These are phyloP conservation scores for Euphorbia pulcherrima DNA, from an alignment of 345 rosid genomes.

Conservation along the genomic window DNA sequence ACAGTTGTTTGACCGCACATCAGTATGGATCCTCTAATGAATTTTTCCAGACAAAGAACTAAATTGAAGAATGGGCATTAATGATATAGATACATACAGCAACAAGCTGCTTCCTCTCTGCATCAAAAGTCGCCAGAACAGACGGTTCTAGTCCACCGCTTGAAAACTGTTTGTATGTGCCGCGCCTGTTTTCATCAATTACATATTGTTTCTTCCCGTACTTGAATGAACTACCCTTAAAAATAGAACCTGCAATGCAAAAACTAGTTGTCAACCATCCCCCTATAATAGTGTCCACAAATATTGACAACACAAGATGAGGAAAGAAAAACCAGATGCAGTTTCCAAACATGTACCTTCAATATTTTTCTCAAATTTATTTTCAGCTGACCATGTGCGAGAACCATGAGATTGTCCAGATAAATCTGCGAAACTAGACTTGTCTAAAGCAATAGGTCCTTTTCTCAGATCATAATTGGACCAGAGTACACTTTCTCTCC, in stretches of 20 bases:
- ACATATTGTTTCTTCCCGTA: slow-evolving; percentile 14
- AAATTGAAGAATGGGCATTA: slow-evolving; percentile 14
- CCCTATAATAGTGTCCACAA: neutral
- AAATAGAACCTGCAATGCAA: slow-evolving; percentile 17
- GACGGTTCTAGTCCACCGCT: slow-evolving; percentile 22
- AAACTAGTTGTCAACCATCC: slow-evolving; percentile 8
- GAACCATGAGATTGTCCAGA: slow-evolving; percentile 29
- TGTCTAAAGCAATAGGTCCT: slow-evolving; percentile 22
- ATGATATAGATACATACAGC: slow-evolving; percentile 29
- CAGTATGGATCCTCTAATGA: neutral
- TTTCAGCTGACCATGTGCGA: slow-evolving; percentile 28
- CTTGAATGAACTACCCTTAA: slow-evolving; percentile 18
- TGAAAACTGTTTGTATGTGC: slow-evolving; percentile 22
- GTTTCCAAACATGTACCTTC: slow-evolving; percentile 23
- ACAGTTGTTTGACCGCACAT: neutral
- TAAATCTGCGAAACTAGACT: slow-evolving; percentile 32
- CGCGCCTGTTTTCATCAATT: slow-evolving; percentile 26
- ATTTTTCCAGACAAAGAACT: slow-evolving; percentile 12
- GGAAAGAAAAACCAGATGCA: neutral
- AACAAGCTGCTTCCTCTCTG: slow-evolving; percentile 35
- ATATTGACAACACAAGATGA: neutral
- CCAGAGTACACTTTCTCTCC: slow-evolving; percentile 6
- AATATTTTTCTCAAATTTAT: slow-evolving; percentile 32
- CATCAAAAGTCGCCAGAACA: slow-evolving; percentile 25
- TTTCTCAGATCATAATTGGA: slow-evolving; percentile 16